Percentiles rank a stretch among this genome's conserved stretches.
Conservation (phyloP, 257 asterid species). For the Ligustrum vulgare region DNA sequence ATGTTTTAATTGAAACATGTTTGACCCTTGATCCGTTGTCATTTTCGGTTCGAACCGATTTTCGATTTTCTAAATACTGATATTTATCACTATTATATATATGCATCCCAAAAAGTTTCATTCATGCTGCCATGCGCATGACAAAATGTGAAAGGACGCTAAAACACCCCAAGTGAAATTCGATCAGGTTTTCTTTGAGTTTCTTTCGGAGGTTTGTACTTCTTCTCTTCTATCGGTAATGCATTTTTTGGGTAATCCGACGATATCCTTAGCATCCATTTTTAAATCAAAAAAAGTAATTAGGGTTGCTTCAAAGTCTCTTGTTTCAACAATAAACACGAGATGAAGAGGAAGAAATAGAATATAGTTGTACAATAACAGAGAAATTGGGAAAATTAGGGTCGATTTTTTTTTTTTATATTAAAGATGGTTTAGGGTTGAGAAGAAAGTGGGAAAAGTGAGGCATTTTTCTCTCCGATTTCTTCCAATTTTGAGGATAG, state of each 20-base stretch:
- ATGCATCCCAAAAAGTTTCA: neutral
- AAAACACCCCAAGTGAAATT: constrained; percentile 80
- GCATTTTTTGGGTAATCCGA: constrained; percentile 82
- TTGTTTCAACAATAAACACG: no score
- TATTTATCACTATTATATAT: no score
- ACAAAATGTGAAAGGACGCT: neutral
- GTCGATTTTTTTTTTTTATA: constrained; percentile 5
- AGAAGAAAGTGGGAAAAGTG: neutral
- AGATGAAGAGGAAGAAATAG: no score
- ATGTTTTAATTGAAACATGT: no score
- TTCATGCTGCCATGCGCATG: neutral
- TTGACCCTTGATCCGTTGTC: no score
- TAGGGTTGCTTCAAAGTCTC: constrained; percentile 16
- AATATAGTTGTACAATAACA: neutral
- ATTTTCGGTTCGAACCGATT: no score
- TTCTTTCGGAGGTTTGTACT: constrained; percentile 84
- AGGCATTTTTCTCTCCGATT: constrained; percentile 14
- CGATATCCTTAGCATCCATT: constrained; percentile 97
- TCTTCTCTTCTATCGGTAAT: constrained; percentile 61
- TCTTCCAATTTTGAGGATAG: no score
- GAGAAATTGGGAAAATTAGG: constrained; percentile 6
- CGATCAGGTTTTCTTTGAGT: constrained; percentile 98
- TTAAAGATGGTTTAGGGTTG: constrained; percentile 34
- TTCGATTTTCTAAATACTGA: no score
- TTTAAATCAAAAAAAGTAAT: neutral